Conservation (phyloP, 2,329 filamentous ascomycete species). For the Davidsoniella eucalypti region DNA sequence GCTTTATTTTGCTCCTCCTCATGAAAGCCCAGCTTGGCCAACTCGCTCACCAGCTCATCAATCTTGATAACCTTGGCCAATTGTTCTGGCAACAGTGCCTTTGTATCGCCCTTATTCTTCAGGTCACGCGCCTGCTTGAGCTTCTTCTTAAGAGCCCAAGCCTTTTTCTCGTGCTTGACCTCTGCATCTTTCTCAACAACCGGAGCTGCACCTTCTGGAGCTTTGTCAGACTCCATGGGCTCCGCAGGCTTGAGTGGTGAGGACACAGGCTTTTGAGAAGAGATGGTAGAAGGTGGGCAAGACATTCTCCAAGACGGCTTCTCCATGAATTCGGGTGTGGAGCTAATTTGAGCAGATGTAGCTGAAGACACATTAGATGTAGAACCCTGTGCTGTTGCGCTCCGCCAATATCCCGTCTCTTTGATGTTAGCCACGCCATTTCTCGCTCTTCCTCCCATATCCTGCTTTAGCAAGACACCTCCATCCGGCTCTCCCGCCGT, state of each 20-base stretch:
- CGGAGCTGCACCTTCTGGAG: background rate
- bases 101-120: constrained; percentile 71
- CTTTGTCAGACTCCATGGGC: background rate
- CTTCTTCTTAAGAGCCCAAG: constrained; percentile 82
- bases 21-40: constrained; percentile 74
- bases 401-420: background rate
- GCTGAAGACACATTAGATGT: no score
- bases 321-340: background rate
- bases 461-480: background rate
- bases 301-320: background rate
- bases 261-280: background rate
- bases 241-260: background rate
- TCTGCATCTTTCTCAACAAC: background rate
- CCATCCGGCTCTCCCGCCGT: background rate
- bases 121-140: constrained; percentile 83
- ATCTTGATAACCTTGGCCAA: constrained; percentile 97
- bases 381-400: background rate
- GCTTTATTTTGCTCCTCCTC: constrained; percentile 35
- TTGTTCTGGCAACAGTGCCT: constrained; percentile 75
- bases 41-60: constrained; percentile 75
- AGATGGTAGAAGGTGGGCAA: background rate
- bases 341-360: no score
- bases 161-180: constrained; percentile 62
- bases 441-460: background rate
- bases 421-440: background rate